A percentile compares a stretch with the other conserved stretches of the same genome.
Evolutionary conservation across 805 yeast species (phyloP).

Genomic region (Candida michaelii): DNA sequence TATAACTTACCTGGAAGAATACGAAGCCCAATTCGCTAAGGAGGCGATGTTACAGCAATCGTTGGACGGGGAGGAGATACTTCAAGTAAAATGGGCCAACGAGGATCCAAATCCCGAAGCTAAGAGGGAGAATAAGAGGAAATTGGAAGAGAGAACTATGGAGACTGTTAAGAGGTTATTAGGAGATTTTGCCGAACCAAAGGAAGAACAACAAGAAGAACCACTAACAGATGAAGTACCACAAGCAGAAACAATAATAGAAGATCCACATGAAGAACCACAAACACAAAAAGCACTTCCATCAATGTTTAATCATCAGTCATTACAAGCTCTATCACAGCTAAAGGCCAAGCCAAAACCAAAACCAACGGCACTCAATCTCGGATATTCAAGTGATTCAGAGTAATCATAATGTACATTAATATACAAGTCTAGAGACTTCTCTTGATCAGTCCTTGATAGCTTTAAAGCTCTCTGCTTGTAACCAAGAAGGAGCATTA

Average conservation of each 20-base stretch:
- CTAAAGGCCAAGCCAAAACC: constrained; percentile 5
- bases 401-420: constrained; percentile 13
- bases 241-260: constrained; percentile 6
- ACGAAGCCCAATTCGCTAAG: constrained; percentile 89
- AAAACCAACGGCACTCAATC: not conserved
- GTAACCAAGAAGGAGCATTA: constrained; percentile 19
- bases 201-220: constrained; percentile 22
- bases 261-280: constrained; percentile 7
- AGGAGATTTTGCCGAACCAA: constrained; percentile 23
- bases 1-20: constrained; percentile 65
- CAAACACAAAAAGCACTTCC: not conserved
- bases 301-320: constrained; percentile 14
- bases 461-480: not conserved
- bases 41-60: constrained; percentile 92
- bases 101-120: constrained; percentile 82
- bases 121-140: constrained; percentile 47
- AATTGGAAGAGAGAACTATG: constrained; percentile 52
- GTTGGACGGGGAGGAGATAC: constrained; percentile 57
- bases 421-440: not conserved
- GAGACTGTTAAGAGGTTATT: constrained; percentile 48
- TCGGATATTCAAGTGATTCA: constrained; percentile 36
- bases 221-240: constrained; percentile 15
- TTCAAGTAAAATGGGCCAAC: constrained; percentile 83
- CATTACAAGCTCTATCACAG: constrained; percentile 17
- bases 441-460: constrained; percentile 9